These are phyloP conservation scores for Xylaria sp. DNA, from an alignment of 2,329 filamentous ascomycete species.

Conservation along the genomic window DNA sequence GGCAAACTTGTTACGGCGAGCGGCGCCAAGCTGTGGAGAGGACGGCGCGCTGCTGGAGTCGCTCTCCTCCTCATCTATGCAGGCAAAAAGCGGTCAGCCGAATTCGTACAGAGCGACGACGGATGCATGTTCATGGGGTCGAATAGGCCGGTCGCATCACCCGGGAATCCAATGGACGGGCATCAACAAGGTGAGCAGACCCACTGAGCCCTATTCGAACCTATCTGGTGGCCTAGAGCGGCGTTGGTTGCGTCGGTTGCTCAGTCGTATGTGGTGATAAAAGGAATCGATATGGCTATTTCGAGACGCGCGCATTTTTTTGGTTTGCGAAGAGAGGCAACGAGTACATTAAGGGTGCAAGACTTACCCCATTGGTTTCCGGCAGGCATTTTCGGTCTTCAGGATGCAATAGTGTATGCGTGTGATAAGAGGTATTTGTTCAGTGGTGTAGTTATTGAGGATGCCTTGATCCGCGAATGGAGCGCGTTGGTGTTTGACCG, in stretches of 20 bases:
- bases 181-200: slow-evolving; percentile 32
- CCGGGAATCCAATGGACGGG: slow-evolving; percentile 15
- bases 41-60: slow-evolving; percentile 52
- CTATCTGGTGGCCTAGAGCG: slow-evolving; percentile 18
- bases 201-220: slow-evolving; percentile 35
- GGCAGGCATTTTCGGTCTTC: slow-evolving; percentile 50
- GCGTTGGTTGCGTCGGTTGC: slow-evolving; percentile 2
- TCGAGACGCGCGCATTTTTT: slow-evolving; percentile 22
- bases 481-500: neutral
- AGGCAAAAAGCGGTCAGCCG: slow-evolving; percentile 42
- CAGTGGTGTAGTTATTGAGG: neutral
- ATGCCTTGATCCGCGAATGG: neutral
- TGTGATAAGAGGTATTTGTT: neutral
- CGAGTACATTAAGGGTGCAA: slow-evolving; percentile 24
- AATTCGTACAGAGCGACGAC: slow-evolving; percentile 31
- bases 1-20: slow-evolving; percentile 77
- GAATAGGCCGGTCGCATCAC: slow-evolving; percentile 31
- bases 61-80: slow-evolving; percentile 53
- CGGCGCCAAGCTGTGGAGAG: slow-evolving; percentile 54
- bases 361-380: slow-evolving; percentile 56
- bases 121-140: slow-evolving; percentile 31
- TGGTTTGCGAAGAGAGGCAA: neutral
- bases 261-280: slow-evolving; percentile 27
- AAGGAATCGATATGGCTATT: slow-evolving; percentile 38
- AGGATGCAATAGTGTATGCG: neutral